Base-by-base conservation (phyloP, 805 yeast species). In the Kazachstania martiniae region DNA sequence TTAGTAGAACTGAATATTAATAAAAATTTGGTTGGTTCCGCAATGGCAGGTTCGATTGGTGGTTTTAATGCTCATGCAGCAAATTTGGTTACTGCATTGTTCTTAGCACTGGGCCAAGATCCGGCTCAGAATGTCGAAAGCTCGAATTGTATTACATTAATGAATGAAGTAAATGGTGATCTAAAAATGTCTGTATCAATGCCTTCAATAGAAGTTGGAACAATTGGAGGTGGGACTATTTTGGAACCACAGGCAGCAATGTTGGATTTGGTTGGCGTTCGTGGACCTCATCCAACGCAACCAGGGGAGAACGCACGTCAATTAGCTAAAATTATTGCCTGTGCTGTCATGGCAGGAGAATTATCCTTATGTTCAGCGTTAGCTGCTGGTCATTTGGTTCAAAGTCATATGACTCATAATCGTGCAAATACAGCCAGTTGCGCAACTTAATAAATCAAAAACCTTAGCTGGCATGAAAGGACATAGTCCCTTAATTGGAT, bases 71-170 rank as follows among this genome's bases (percentile, higher is more conserved):
- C 98, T 0, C 99, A 91, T 48, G 97, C 98, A 33, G 93, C 98
- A 29, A 91, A 91, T 58, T 62, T 91, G 45, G 89, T 91, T 22
- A 93, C 98, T 22, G 97, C 98, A 8, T 78, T 91, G 17, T 91
- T 63, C 57, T 63, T 91, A 42, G 99, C 99, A 4, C 74, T 94
- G 37, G 99, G 99, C 36, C 99, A 91, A 66, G 99, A 91, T 61
- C 98, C 99, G n/a, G 98, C 98, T 2, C 98, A 91, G 64, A 91
- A 91, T 53, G 96, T 91, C 33, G 99, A 89, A 64, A 78, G 93
- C 39, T 85, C 96, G 21, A 89, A 87, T 62, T 91, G 99, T 77
- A 89, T 91, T 38, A 91, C 99, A 1, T 67, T 91, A 44, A 87
- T 91, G 94, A 77, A 78, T 49, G 85, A 82, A 55, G 67, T 68